These are phyloP conservation scores for Penicillium silybi DNA, from an alignment of 495 filamentous ascomycete species.

Conservation along the genomic window DNA sequence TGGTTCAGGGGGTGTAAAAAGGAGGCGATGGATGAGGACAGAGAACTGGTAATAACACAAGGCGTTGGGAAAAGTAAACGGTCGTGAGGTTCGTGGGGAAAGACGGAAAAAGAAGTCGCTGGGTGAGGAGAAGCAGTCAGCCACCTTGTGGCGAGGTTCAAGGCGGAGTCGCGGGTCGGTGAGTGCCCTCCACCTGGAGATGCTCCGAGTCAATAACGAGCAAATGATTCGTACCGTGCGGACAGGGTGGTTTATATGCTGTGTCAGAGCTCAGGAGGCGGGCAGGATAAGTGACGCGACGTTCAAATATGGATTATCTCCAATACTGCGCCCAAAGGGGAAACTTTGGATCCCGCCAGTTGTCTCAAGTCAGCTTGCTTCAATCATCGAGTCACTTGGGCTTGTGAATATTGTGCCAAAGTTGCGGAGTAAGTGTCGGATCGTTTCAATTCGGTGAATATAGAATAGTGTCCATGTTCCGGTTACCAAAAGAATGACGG, in stretches of 20 bases:
- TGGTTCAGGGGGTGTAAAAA: constrained; percentile 14
- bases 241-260: too few species aligned
- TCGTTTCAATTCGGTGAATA: background rate
- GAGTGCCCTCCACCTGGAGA: constrained; percentile 12
- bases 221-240: too few species aligned
- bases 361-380: background rate
- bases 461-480: background rate
- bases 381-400: too few species aligned
- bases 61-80: background rate
- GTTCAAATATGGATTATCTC: background rate
- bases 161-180: constrained; percentile 30
- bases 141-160: constrained; percentile 33
- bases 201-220: constrained; percentile 2
- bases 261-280: background rate
- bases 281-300: background rate
- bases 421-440: background rate
- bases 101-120: constrained; percentile 9
- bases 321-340: constrained; percentile 18
- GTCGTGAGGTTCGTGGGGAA: background rate
- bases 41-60: background rate
- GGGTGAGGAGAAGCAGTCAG: constrained; percentile 27
- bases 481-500: background rate
- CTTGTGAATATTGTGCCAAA: too few species aligned
- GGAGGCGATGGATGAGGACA: background rate
- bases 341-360: constrained; percentile 3